A percentile compares a stretch with the other conserved stretches of the same genome.
Conservation (phyloP, 1,139 yeast genomes). For the Kodamaea sp. region DNA sequence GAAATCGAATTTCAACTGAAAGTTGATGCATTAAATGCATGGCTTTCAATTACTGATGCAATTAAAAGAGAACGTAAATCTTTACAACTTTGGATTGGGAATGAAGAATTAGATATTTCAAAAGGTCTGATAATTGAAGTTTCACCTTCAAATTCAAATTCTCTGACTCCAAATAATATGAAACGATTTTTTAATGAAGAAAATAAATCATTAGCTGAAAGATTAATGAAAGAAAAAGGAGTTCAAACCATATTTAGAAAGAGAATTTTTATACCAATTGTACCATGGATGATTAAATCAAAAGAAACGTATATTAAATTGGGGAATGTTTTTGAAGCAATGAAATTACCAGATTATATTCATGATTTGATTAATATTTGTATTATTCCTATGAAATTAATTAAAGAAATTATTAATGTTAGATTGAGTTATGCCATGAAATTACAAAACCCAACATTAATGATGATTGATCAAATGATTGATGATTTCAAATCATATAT, state of each 20-base stretch:
- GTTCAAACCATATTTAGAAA: slow-evolving; percentile 63
- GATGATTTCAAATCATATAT: slow-evolving; percentile 81
- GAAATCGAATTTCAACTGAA: slow-evolving; percentile 61
- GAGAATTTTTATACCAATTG: slow-evolving; percentile 56
- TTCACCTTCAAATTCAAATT: slow-evolving; percentile 23
- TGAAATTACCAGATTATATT: slow-evolving; percentile 75
- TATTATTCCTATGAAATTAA: slow-evolving; percentile 72
- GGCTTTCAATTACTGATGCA: slow-evolving; percentile 75
- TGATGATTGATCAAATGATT: slow-evolving; percentile 94
- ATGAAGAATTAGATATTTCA: slow-evolving; percentile 65
- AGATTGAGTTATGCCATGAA: slow-evolving; percentile 77
- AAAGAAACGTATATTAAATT: slow-evolving; percentile 66
- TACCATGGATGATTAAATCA: slow-evolving; percentile 76
- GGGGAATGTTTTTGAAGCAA: slow-evolving; percentile 57
- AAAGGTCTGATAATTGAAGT: slow-evolving; percentile 27
- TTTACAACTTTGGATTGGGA: slow-evolving; percentile 72
- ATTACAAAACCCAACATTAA: slow-evolving; percentile 81
- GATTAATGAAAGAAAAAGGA: slow-evolving; percentile 81
- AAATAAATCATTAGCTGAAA: slow-evolving; percentile 72
- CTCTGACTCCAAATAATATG: slow-evolving; percentile 25
- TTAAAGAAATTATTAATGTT: slow-evolving; percentile 75
- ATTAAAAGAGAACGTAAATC: slow-evolving; percentile 57
- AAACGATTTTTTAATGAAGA: slow-evolving; percentile 54
- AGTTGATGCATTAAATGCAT: slow-evolving; percentile 76
- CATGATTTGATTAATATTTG: slow-evolving; percentile 66